phyloP scores from a whole-genome alignment of 2,329 filamentous ascomycete species.

The Neofusicoccum parvum region DNA sequence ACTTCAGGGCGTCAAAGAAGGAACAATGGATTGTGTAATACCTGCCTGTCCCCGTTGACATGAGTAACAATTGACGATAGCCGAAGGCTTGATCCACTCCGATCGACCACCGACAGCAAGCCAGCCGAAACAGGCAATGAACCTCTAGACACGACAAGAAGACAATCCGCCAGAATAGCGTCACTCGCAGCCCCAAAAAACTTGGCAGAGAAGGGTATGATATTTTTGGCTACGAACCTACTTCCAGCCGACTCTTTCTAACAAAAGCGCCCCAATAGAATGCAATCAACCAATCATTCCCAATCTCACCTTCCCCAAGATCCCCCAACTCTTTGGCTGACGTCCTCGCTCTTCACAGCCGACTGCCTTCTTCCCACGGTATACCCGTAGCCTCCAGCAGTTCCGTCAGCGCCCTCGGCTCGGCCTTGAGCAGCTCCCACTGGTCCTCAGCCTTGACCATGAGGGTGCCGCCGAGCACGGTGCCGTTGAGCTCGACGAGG shows the following conservation, averaged over 20 bases:
- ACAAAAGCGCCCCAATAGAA: background rate
- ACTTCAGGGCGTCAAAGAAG: no score
- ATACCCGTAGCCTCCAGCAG: constrained; percentile 46
- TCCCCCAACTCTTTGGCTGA: background rate
- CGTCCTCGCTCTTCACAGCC: background rate
- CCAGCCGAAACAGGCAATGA: no score
- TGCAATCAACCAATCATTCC: background rate
- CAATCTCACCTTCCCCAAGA: background rate
- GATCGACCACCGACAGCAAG: no score
- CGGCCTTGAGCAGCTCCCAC: constrained; percentile 51
- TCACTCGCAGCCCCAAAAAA: background rate
- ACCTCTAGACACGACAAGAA: background rate
- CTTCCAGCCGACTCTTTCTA: constrained; percentile 11
- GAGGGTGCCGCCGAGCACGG: constrained; percentile 58
- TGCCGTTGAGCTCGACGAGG: constrained; percentile 57
- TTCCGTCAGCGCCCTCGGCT: constrained; percentile 44
- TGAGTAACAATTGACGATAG: no score
- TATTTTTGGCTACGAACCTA: constrained; percentile 12
- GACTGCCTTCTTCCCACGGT: constrained; percentile 25
- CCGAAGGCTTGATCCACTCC: no score
- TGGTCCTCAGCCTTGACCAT: constrained; percentile 61
- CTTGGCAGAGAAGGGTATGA: background rate
- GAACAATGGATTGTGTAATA: no score
- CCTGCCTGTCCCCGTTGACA: no score
- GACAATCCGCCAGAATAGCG: background rate